These are phyloP conservation scores for Lentinula lateritia DNA, from an alignment of 768 basidiomycete genomes.

Conservation along the genomic window DNA sequence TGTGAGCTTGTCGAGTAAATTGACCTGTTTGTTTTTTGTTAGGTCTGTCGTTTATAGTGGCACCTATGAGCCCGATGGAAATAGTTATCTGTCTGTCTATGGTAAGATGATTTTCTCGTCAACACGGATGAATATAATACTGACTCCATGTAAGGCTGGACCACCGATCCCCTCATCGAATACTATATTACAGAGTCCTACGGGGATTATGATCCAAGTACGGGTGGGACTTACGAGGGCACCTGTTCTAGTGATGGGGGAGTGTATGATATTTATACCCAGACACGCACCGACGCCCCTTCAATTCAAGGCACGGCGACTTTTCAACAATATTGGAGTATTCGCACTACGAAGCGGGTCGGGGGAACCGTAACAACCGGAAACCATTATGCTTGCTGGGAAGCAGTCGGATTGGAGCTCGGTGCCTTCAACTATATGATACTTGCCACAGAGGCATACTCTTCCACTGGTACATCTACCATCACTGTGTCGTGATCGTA, in stretches of 20 bases:
- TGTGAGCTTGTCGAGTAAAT: not conserved
- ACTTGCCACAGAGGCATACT: conserved; percentile 40
- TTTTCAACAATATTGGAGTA: conserved; percentile 42
- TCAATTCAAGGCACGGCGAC: conserved; percentile 38
- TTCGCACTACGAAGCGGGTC: conserved; percentile 30
- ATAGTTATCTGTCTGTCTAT: conserved; percentile 34
- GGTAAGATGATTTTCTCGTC: conserved; percentile 8
- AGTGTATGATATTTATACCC: conserved; percentile 34
- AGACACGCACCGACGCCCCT: conserved; percentile 30
- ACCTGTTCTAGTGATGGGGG: conserved; percentile 11
- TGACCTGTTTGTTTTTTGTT: not conserved
- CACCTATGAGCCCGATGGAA: conserved; percentile 31
- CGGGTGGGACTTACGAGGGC: conserved; percentile 26
- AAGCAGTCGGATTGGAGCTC: conserved; percentile 28
- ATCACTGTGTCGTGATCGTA: conserved; percentile 1
- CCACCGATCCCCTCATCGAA: conserved; percentile 38
- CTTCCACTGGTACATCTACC: conserved; percentile 26
- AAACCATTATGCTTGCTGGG: conserved; percentile 42
- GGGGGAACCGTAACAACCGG: conserved; percentile 28
- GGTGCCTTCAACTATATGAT: conserved; percentile 41
- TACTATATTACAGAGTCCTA: conserved; percentile 42
- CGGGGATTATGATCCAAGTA: conserved; percentile 34
- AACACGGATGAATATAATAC: too few relatives aligned
- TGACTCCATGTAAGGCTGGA: conserved; percentile 25
- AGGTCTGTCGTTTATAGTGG: conserved; percentile 33